Base-by-base conservation (phyloP, 2,329 filamentous ascomycete species). In the Aspergillus ustus region DNA sequence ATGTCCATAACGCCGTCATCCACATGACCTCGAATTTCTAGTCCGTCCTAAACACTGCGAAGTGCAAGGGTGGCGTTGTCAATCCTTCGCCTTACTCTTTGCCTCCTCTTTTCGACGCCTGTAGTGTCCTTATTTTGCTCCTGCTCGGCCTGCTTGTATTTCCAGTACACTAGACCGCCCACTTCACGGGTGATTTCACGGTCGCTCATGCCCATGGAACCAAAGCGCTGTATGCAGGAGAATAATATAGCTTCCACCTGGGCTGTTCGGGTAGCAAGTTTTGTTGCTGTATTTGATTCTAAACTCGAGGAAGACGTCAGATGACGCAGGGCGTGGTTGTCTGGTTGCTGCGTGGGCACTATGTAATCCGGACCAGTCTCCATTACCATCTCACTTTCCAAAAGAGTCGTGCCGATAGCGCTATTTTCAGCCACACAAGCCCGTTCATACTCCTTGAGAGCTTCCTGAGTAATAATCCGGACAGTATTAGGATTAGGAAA, bases 381-480 rank as follows among this genome's bases (percentile, higher is more conserved):
- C 53, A 40, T 40, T 13, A 15, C 34, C 2, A 15, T 40, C 11
- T 40, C 34, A 11, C 15, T 40, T 15, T 40, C 34, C 34, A 40
- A 1, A 15, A 40, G 34, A 5, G 34, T 15, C 11, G 34, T 15
- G 15, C 34, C 34, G 34, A 40, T 40, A 13, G 59, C 37, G n/a
- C 25, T 60, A 29, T 15, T 57, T 49, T 59, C 37, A 22, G 52
- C 17, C 8, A 45, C 25, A 48, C 61, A 44, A 15, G 28, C 52
- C 20, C 51, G 54, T 8, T 60, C 28, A 22, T 70, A 70, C 55
- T 79, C 75, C 28, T 64, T 64, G 31, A 73, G 61, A 3, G 77
- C 77, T 11, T 67, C 70, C 60, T 72, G 72, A 1, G 73, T 69
- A 56, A 80, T 74, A 34, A 78, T 74, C 44, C 76, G 71, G 55